These are phyloP conservation scores for Rhodosporidiobolus sp. DNA, from an alignment of 768 basidiomycete species.

Conservation along the genomic window DNA sequence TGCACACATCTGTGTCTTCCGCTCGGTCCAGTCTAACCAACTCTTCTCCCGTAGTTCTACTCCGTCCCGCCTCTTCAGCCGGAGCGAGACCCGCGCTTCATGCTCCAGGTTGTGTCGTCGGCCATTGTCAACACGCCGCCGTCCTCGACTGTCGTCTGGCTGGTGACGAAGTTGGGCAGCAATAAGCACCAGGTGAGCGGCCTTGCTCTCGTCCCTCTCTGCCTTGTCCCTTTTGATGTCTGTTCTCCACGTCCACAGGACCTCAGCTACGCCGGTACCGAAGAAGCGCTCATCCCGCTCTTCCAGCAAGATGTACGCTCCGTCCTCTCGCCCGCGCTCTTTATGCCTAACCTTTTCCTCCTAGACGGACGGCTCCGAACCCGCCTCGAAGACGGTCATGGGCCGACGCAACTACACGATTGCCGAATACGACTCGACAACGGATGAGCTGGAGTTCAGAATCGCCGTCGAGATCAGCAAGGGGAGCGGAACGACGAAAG, in stretches of 20 bases:
- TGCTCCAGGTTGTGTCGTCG: constrained; percentile 81
- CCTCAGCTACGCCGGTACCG: constrained; percentile 73
- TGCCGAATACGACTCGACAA: constrained; percentile 52
- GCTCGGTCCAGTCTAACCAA: constrained; percentile 38
- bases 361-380: constrained; percentile 69
- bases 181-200: constrained; percentile 67
- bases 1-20: constrained; percentile 58
- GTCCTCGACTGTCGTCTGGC: constrained; percentile 64
- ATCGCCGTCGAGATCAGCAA: constrained; percentile 81
- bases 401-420: constrained; percentile 82
- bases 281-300: constrained; percentile 72
- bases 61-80: constrained; percentile 55
- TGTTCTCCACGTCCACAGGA: constrained; percentile 50
- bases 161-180: constrained; percentile 69
- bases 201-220: no score
- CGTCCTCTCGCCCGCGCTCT: not conserved
- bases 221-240: not conserved
- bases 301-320: constrained; percentile 15
- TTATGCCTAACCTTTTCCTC: constrained; percentile 54
- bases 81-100: constrained; percentile 70
- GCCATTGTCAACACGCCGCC: constrained; percentile 93
- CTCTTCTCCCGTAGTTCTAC: constrained; percentile 48
- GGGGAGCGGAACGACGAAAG: constrained; percentile 71
- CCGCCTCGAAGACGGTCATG: constrained; percentile 79
- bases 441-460: constrained; percentile 71